Evolutionary conservation across 2,329 filamentous ascomycete species (phyloP).

Genomic region (Fusarium sp.): DNA sequence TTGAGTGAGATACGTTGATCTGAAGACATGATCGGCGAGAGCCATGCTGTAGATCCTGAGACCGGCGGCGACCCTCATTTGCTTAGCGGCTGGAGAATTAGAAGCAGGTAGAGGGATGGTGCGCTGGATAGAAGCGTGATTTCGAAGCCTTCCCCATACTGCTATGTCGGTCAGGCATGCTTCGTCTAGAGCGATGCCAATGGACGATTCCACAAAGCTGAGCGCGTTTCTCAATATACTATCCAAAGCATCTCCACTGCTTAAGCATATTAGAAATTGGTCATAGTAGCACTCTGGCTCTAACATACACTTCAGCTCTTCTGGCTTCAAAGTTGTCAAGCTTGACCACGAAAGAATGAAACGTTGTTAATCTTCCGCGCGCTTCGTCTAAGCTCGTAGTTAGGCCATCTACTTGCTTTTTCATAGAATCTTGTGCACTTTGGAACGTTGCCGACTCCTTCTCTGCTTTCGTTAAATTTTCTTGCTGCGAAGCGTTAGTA

Average conservation of each 20-base stretch:
- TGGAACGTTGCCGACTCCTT: background rate
- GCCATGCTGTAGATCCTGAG: background rate
- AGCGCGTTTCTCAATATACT: background rate
- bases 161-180: background rate
- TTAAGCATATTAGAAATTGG: background rate
- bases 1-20: background rate
- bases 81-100: background rate
- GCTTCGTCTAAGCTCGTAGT: background rate
- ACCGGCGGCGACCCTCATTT: background rate
- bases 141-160: background rate
- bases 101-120: background rate
- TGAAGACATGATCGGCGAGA: background rate
- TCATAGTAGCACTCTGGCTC: accelerated
- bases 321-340: background rate
- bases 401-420: background rate
- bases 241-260: background rate
- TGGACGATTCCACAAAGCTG: background rate
- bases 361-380: background rate
- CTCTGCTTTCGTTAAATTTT: background rate
- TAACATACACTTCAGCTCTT: background rate
- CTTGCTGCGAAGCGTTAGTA: background rate
- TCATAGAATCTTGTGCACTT: background rate
- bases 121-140: background rate
- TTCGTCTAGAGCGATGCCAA: background rate
- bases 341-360: background rate